Conservation (phyloP, 2,329 filamentous ascomycete genomes). For the Venturiaceae sp. region DNA sequence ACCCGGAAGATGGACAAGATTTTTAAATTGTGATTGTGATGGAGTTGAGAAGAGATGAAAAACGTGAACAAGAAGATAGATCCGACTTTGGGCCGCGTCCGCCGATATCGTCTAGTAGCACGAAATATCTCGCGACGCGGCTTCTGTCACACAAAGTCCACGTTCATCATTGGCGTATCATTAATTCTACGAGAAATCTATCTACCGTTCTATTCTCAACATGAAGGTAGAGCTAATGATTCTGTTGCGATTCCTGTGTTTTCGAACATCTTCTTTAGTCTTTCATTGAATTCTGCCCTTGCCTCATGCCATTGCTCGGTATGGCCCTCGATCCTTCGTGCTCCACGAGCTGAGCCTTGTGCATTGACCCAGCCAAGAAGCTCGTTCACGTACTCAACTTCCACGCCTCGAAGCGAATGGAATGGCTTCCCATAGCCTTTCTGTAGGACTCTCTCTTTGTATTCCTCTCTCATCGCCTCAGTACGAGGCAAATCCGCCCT, state of each 20-base stretch:
- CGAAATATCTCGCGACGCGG: too few species aligned
- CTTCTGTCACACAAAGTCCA: too few species aligned
- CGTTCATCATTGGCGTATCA: too few species aligned
- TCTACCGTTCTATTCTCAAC: neutral
- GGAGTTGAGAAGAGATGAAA: too few species aligned
- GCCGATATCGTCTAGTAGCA: too few species aligned
- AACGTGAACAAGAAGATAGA: too few species aligned
- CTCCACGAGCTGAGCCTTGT: constrained; percentile 15
- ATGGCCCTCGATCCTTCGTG: constrained; percentile 21
- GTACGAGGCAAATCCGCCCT: constrained; percentile 36
- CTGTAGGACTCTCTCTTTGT: constrained; percentile 20
- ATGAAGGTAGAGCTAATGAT: neutral
- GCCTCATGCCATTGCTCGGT: constrained; percentile 24
- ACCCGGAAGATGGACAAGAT: too few species aligned
- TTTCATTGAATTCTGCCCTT: constrained; percentile 21
- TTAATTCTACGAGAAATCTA: too few species aligned
- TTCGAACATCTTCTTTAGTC: constrained; percentile 20
- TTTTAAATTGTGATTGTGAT: too few species aligned
- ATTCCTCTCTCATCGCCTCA: constrained; percentile 33
- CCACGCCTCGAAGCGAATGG: constrained; percentile 31
- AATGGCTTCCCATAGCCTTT: constrained; percentile 34
- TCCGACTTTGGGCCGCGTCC: too few species aligned
- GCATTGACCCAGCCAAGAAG: constrained; percentile 29
- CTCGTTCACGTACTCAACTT: constrained; percentile 30
- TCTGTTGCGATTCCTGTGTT: neutral